These are phyloP conservation scores for Metarhizium guizhouense DNA, from an alignment of 2,329 filamentous ascomycete genomes.

Conservation along the genomic window DNA sequence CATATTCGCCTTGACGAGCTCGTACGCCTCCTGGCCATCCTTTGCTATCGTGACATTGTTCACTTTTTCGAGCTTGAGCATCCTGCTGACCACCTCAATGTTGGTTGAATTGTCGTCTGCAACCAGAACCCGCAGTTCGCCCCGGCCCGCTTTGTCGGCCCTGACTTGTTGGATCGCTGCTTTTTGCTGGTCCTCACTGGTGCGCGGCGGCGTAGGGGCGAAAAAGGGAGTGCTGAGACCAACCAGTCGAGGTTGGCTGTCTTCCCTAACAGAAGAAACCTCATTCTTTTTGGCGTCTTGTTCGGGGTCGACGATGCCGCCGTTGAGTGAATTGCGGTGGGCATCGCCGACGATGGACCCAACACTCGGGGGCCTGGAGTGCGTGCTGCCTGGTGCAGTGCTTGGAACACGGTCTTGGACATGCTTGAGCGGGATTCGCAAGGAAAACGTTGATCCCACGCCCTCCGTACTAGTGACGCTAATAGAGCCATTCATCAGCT, in stretches of 20 bases:
- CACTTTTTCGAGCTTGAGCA: conserved; percentile 69
- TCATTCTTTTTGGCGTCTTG: conserved; percentile 7
- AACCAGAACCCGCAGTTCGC: conserved; percentile 72
- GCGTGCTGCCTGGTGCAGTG: conserved; percentile 44
- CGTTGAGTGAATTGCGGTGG: conserved; percentile 20
- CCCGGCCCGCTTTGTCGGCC: conserved; percentile 31
- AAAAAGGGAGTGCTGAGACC: conserved; percentile 82
- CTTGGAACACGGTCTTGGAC: conserved; percentile 51
- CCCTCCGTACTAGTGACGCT: conserved; percentile 61
- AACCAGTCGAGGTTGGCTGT: conserved; percentile 64
- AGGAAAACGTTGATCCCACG: conserved; percentile 70
- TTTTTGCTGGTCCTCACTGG: conserved; percentile 48
- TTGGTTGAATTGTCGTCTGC: conserved; percentile 62
- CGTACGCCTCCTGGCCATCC: conserved; percentile 79
- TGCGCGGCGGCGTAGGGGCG: conserved; percentile 26
- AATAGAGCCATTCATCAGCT: conserved; percentile 73
- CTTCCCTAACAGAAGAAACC: conserved; percentile 9
- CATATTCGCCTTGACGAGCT: conserved; percentile 78
- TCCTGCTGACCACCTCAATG: conserved; percentile 48
- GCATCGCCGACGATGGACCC: conserved; percentile 30
- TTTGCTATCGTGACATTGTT: conserved; percentile 84
- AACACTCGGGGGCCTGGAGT: conserved; percentile 40
- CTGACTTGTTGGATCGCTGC: conserved; percentile 56
- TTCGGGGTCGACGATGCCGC: conserved; percentile 11
- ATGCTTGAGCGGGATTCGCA: conserved; percentile 74